Percentiles rank a stretch among this genome's conserved stretches.
phyloP scores from a whole-genome alignment of 108 stramenopile genomes.

The Seminavis robusta region DNA sequence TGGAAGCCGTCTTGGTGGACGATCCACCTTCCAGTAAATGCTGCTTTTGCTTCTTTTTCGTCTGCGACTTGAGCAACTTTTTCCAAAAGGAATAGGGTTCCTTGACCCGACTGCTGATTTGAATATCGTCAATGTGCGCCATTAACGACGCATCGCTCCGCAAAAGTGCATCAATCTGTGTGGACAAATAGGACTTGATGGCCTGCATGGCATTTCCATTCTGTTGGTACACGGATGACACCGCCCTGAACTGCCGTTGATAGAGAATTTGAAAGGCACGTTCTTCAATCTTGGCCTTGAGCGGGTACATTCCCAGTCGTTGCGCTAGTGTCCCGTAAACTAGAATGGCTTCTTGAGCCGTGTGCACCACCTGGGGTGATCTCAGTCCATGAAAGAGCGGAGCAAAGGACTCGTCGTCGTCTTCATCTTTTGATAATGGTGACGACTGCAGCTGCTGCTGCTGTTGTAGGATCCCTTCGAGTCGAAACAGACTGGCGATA shows the following conservation, averaged over 20 bases:
- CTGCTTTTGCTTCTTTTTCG: background rate
- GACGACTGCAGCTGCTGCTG: no score
- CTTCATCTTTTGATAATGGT: no score
- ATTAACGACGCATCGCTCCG: conserved; percentile 42
- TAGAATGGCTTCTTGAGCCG: conserved; percentile 54
- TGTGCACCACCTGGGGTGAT: conserved; percentile 11
- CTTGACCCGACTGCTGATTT: conserved; percentile 64
- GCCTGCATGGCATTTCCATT: conserved; percentile 52
- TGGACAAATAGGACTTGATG: conserved; percentile 33
- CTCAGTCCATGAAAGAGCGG: no score
- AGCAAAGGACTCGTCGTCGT: no score
- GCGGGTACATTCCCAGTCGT: conserved; percentile 66
- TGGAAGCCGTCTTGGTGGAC: background rate
- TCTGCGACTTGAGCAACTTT: conserved; percentile 33
- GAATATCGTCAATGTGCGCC: conserved; percentile 42
- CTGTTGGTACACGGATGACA: conserved; percentile 40
- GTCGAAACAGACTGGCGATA: conserved; percentile 67
- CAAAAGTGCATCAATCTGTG: conserved; percentile 48
- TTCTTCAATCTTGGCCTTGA: conserved; percentile 65
- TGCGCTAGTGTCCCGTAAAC: conserved; percentile 67
- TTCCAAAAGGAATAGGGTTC: conserved; percentile 75
- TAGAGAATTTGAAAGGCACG: conserved; percentile 73
- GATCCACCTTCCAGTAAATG: background rate
- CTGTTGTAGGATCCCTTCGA: conserved; percentile 45
- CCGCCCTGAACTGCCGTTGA: conserved; percentile 67